Evolutionary conservation across 192 early-diverging fungal species (phyloP), one percentile per base, ranked within the genome.

Genomic region (Gonapodya sp.): DNA sequence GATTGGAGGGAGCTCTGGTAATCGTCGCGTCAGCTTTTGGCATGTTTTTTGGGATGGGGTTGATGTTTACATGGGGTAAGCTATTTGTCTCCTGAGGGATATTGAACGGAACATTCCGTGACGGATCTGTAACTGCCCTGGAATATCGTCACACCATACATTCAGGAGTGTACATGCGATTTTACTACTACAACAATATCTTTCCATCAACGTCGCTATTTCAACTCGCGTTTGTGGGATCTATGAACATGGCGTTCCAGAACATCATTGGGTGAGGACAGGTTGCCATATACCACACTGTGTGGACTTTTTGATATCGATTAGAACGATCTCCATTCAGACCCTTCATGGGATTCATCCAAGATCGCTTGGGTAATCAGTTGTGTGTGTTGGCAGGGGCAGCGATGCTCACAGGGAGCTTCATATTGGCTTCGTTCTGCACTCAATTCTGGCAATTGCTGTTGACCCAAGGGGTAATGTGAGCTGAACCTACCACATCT

Each of bases 371-470:
- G 8, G 46, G 46, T 24, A 8, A 64, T 24, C 46, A 64, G 24
- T 24, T 64, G 8, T 64, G 46, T 64, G 46, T 64, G 8, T 64
- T 88, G 73, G 33, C 82, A 2, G 90, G 90, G 14, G 88, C 84
- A 0, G 33, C 88, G 24, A 84, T 91, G 35, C 88, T 90, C 87
- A 85, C 84, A 31, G 35, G 84, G 14, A 80, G 87, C 1, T 72
- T 91, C 0, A 36, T 90, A 0, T 82, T 86, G 31, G 89, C 90
- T 0, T 91, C 90, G 35, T 91, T 91, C 64, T 88, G 86, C 35
- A 87, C 87, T 24, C 18, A 80, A 24, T 72, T 89, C 79, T 83
- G 82, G 84, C 18, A 31, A 82, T 80, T 89, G 0, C 83, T 82
- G 31, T 31, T 89, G 79, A 86, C 88, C 18, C 88, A 89, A 36